A percentile compares a stretch with the other conserved stretches of the same genome.
Evolutionary conservation across 2,329 filamentous ascomycete genomes (phyloP).

Genomic region (Aureobasidium zeae): DNA sequence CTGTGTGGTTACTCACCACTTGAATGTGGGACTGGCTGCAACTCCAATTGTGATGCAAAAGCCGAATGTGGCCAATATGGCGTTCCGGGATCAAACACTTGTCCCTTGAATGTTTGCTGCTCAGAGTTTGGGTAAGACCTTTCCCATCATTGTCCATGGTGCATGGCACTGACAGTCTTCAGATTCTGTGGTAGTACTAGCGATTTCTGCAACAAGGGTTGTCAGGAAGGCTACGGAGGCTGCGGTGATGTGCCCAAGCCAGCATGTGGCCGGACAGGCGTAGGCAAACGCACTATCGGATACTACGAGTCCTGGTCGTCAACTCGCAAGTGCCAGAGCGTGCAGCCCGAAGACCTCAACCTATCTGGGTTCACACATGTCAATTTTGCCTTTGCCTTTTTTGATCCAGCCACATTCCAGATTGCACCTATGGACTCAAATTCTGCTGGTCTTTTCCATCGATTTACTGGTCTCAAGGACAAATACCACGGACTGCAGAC

Average conservation of each 20-base stretch:
- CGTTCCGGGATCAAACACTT: constrained; percentile 3
- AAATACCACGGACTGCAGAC: neutral
- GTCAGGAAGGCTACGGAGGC: constrained; percentile 7
- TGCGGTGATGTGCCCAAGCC: neutral
- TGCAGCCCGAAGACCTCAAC: constrained; percentile 10
- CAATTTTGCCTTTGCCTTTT: constrained; percentile 25
- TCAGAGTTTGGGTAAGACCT: constrained; percentile 15
- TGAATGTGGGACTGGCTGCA: constrained; percentile 16
- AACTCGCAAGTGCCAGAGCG: constrained; percentile 13
- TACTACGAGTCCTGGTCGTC: constrained; percentile 21
- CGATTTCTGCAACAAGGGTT: constrained; percentile 18
- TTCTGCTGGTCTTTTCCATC: constrained; percentile 14
- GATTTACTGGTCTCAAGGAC: neutral
- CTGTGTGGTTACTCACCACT: constrained; percentile 15
- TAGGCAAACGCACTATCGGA: constrained; percentile 13
- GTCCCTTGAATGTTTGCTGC: constrained; percentile 20
- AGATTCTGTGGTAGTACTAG: neutral
- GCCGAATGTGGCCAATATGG: constrained; percentile 18
- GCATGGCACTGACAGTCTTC: neutral
- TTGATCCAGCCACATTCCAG: constrained; percentile 27
- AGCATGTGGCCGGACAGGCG: neutral
- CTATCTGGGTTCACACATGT: constrained; percentile 16
- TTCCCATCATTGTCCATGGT: neutral
- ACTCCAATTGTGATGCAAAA: constrained; percentile 17
- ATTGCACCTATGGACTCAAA: constrained; percentile 26